Base-by-base conservation (phyloP, 129 eudicot species). In the Centaurea solstitialis region DNA sequence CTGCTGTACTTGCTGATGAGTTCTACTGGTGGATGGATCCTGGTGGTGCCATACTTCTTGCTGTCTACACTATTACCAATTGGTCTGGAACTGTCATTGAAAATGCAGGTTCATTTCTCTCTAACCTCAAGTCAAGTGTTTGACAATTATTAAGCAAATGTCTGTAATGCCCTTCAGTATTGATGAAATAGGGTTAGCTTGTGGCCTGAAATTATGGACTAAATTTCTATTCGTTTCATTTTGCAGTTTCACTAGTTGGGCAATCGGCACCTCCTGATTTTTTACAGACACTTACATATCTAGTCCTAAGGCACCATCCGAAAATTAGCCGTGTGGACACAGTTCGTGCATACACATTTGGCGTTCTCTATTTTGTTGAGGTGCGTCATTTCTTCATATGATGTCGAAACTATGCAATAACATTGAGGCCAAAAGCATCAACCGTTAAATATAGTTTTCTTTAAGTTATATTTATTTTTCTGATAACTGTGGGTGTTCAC, bases 21-120 rank as follows among this genome's bases (percentile, higher is more conserved):
- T 91, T 86, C 72, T 91, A 86, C 23, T 91, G 96, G 96, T 91
- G 96, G 96, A 91, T 91, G 74, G 96, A 91, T 81, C 96, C 96
- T 61, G 87, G 68, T 85, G 96, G 96, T 67, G 96, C 96, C 43
- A 80, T 91, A 79, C 12, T 77, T 86, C 91, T 91, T 23, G 96
- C 96, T 24, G 73, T 91, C 30, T 91, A 91, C 83, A 91, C 96
- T 1, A 91, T 91, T 40, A 79, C 80, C 28, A 91, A 91, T 72
- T 91, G 96, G 96, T 87, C 92, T 1, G 96, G 89, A 87, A 91
- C 96, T 18, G 96, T 91, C 38, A 75, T 91, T 5, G 96, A 91
- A 78, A 91, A 88, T 86, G 96, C 96, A 86, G 95, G 95, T 90
- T 26, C 1, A 26, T 26, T 50, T 2, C 45, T 43, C 21, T 26